Base-by-base conservation (phyloP, 1,284 basidiomycete species). In the Boletellus dicymbophilus region DNA sequence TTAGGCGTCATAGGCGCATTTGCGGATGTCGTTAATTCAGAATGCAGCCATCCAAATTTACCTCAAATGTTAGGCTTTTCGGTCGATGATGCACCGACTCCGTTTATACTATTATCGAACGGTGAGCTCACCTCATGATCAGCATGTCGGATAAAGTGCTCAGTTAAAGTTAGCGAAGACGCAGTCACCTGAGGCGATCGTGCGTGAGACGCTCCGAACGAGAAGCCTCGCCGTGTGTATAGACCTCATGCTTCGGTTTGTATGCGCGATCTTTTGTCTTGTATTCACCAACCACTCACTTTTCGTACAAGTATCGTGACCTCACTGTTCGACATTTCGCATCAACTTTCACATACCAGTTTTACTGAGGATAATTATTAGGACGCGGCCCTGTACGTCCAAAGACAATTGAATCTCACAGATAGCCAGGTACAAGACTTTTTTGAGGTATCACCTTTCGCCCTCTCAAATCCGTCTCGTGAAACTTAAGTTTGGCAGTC, bases 11-110 rank as follows among this genome's bases (percentile, higher is more conserved):
- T 38, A 30, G 22, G 3, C 36, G 8, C 20, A 25, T 38, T 49
- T 42, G 31, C 31, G 46, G 16, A 49, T 18, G 11, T 12, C 3
- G 13, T 18, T 20, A n/a, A 30, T 26, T 48, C 9, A 38, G 15
- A 23, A 18, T 48, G 27, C 44, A 81, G 80, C 52, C 80, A 81
- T 48, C 76, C 78, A 13, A 80, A 77, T 58, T 59, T 81, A 15
- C 79, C 80, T 0, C 78, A 81, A 57, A 72, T 81, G 67, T 55
- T 78, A 8, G 80, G 79, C 1, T 78, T 77, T 54, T 81, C 80
- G 0, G 64, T 72, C n/a, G 73, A 74, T 20, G 67, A 73, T 36
- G 62, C 72, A 0, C 71, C 71, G 2, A 77, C 74, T 0, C 79
- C 76, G 0, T 81, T 81, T 55, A 76, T 81, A 42, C 56, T 81